Base-by-base conservation (phyloP, 352 stramenopile genomes). In the Phytophthora citricola region DNA sequence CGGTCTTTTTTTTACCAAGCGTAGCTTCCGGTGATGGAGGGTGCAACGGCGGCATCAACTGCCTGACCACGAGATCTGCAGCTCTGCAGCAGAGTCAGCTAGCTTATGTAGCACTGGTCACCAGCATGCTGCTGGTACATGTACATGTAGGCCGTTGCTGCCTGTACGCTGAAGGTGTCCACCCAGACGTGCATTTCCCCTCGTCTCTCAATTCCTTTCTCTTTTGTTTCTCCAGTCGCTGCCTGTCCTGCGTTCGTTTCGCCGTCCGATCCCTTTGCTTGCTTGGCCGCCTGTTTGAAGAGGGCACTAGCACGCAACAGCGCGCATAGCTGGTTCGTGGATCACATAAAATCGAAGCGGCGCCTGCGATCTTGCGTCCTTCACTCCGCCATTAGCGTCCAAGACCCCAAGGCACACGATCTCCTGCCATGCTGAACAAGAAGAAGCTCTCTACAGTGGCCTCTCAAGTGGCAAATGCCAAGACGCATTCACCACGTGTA, bases 381-480 rank as follows among this genome's bases (percentile, higher is more conserved):
- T 40, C 61, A 69, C 45, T 69, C 52, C 46, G 9, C 32, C 11
- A 70, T 40, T 70, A 32, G 48, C 62, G 47, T 29, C 47, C 47
- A 11, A 59, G 10, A 11, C 27, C 51, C 11, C n/a, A 44, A 24
- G 27, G 31, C 24, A 38, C 31, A 14, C 31, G 27, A 26, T 51
- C 27, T 43, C 17, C 24, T 29, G 22, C 44, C 29, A 59, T 63
- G 46, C 32, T 52, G 11, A 55, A 27, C 57, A 71, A 77, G 50
- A 78, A 65, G 29, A 66, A 75, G 65, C 63, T 83, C 50, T 57
- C 69, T 22, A 47, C 53, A 6, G 36, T 83, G 20, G 58, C 66
- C 45, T 15, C 54, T 44, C 71, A 82, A 47, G 40, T 72, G 55
- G 5, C 48, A 44, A 64, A 52, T n/a, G 50, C 71, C 46, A 79